phyloP scores from a whole-genome alignment of 768 basidiomycete species.

The Pilatotrama ljubarskyi region DNA sequence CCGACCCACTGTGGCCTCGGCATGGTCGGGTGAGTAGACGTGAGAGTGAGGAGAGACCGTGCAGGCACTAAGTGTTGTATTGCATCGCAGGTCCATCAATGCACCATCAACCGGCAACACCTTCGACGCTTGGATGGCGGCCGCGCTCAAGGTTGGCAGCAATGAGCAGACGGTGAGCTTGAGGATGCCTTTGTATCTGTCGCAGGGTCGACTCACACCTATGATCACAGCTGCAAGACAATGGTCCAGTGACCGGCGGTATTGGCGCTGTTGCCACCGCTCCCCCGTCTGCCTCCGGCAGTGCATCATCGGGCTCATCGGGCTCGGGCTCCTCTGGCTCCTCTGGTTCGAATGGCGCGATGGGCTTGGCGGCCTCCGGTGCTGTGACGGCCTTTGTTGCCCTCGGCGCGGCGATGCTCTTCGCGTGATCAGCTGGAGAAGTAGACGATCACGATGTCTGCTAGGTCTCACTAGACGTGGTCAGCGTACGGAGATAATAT shows the following conservation, averaged over 20 bases:
- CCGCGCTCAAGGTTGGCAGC: conserved; percentile 40
- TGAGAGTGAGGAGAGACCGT: background rate
- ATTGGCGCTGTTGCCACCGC: conserved; percentile 40
- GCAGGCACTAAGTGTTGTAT: background rate
- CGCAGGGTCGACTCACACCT: too few species aligned
- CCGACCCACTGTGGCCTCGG: conserved; percentile 49
- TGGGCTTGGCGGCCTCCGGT: conserved; percentile 4
- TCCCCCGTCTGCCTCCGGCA: conserved; percentile 26
- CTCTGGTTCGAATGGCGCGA: background rate
- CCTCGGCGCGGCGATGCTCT: conserved; percentile 10
- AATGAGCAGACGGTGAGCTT: conserved; percentile 38
- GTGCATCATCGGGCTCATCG: background rate
- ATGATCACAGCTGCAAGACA: conserved; percentile 36
- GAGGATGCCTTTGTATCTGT: too few species aligned
- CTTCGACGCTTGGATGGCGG: conserved; percentile 41
- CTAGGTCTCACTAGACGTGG: conserved; percentile 2
- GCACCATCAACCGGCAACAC: conserved; percentile 48
- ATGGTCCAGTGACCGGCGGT: conserved; percentile 43
- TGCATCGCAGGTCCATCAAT: conserved; percentile 40
- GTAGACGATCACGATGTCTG: background rate
- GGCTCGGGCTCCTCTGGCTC: too few species aligned
- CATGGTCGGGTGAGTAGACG: conserved; percentile 44
- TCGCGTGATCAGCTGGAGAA: conserved; percentile 6
- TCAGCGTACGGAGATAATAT: background rate
- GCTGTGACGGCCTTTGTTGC: conserved; percentile 7